Percentiles rank a stretch among this genome's conserved stretches.
These are phyloP conservation scores for Salvia sclarea DNA, from an alignment of 305 asterid genomes.

Conservation along the genomic window DNA sequence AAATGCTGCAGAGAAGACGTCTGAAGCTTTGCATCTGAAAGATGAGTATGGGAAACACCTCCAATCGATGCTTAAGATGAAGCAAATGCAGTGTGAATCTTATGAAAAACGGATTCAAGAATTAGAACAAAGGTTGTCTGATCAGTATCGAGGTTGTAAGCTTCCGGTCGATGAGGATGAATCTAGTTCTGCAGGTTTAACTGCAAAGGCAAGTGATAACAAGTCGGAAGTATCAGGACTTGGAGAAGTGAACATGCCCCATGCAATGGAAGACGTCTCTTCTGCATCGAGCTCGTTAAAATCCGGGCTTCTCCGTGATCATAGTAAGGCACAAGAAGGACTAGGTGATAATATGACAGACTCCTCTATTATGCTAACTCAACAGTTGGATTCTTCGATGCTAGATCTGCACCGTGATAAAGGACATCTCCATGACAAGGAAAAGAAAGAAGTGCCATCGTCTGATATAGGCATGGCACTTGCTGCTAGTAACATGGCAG, in stretches of 20 bases:
- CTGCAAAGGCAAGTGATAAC: constrained; percentile 49
- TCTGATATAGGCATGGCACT: constrained; percentile 53
- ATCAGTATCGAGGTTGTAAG: constrained; percentile 47
- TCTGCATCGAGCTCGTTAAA: constrained; percentile 56
- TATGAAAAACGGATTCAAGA: constrained; percentile 88
- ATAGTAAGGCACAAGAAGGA: constrained; percentile 58
- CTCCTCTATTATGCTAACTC: constrained; percentile 62
- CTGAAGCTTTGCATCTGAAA: constrained; percentile 77
- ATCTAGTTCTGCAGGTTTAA: constrained; percentile 40
- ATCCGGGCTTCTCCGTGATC: constrained; percentile 50
- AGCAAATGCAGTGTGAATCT: constrained; percentile 80
- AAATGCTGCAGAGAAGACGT: constrained; percentile 73
- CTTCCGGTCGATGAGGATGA: constrained; percentile 44
- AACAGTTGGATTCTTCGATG: constrained; percentile 90
- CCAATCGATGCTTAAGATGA: constrained; percentile 56
- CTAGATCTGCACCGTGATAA: constrained; percentile 69
- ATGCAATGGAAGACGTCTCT: constrained; percentile 62
- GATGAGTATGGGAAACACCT: constrained; percentile 87
- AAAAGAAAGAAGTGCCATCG: constrained; percentile 45
- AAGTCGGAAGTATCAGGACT: constrained; percentile 59
- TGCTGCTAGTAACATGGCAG: constrained; percentile 72
- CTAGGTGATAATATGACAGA: constrained; percentile 78
- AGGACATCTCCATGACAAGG: constrained; percentile 51
- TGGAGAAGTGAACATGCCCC: constrained; percentile 47
- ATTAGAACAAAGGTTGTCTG: constrained; percentile 84